A percentile compares a stretch with the other conserved stretches of the same genome.
Evolutionary conservation across 2,329 filamentous ascomycete genomes (phyloP).

Genomic region (Aureobasidium subglaciale): DNA sequence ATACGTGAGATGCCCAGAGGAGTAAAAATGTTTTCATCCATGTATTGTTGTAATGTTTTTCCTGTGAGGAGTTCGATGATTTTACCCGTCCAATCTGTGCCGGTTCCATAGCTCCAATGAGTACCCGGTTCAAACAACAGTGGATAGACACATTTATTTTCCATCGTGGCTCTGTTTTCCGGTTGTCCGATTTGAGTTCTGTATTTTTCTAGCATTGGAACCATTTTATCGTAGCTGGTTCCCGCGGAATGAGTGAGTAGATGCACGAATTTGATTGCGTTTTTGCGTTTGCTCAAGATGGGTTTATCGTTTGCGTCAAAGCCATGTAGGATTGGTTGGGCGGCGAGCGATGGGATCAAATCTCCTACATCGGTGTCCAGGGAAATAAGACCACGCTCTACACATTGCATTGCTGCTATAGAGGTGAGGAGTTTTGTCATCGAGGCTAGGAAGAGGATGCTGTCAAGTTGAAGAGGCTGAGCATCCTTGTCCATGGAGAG

Average conservation of each 20-base stretch:
- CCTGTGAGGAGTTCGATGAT: slow-evolving; percentile 45
- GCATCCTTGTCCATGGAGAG: slow-evolving; percentile 17
- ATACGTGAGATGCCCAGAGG: slow-evolving; percentile 37
- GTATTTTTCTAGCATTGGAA: slow-evolving; percentile 21
- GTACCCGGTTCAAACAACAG: slow-evolving; percentile 46
- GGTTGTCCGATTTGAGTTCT: background rate
- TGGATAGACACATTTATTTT: slow-evolving; percentile 37
- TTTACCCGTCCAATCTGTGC: slow-evolving; percentile 48
- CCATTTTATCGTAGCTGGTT: slow-evolving; percentile 38
- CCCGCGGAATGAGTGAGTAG: slow-evolving; percentile 49
- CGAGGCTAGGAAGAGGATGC: slow-evolving; percentile 28
- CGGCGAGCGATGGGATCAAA: slow-evolving; percentile 43
- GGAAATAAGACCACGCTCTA: slow-evolving; percentile 44
- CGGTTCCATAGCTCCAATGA: slow-evolving; percentile 45
- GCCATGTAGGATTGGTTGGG: slow-evolving; percentile 42
- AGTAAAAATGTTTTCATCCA: slow-evolving; percentile 39
- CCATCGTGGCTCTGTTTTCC: slow-evolving; percentile 22
- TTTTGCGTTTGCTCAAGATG: slow-evolving; percentile 26
- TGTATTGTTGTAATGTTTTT: slow-evolving; percentile 36
- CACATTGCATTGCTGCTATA: slow-evolving; percentile 48
- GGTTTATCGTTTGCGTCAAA: slow-evolving; percentile 37
- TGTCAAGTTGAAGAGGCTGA: slow-evolving; percentile 24
- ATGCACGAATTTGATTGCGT: slow-evolving; percentile 44
- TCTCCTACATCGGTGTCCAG: slow-evolving; percentile 41
- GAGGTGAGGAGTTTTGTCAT: slow-evolving; percentile 43